Evolutionary conservation across 2,329 filamentous ascomycete species (phyloP).

Genomic region (Calonectria pteridis): DNA sequence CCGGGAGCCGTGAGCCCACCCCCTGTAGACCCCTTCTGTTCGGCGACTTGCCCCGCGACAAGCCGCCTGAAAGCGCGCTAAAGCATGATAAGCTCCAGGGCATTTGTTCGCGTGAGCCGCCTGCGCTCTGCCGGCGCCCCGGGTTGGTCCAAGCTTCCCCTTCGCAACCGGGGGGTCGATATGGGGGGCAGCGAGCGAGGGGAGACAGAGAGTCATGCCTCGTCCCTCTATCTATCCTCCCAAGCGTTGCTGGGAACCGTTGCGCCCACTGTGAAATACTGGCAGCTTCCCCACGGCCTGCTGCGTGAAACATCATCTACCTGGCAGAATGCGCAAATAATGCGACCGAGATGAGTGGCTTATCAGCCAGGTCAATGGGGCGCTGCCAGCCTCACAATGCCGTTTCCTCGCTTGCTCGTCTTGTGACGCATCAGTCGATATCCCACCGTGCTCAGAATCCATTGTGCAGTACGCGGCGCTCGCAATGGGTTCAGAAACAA

Average conservation of each 20-base stretch:
- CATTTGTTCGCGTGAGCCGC: not conserved
- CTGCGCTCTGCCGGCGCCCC: conserved; percentile 8
- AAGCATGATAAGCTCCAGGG: conserved; percentile 13
- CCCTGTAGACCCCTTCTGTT: conserved; percentile 14
- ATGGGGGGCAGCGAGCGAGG: not conserved
- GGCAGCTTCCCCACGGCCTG: not conserved
- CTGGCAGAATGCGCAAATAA: conserved; percentile 23
- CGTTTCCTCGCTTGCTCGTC: not conserved
- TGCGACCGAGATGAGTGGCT: conserved; percentile 39
- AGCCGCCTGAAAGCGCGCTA: conserved; percentile 33
- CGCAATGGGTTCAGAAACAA: not conserved
- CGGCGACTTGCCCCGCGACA: conserved; percentile 24
- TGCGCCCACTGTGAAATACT: not conserved
- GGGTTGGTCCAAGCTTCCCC: conserved; percentile 24
- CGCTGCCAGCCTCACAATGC: conserved; percentile 34
- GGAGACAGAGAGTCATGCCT: conserved; percentile 7
- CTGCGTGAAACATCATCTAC: not conserved
- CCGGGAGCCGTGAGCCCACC: not conserved
- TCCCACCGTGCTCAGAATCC: not conserved
- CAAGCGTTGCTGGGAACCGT: not conserved
- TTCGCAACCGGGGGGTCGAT: conserved; percentile 10
- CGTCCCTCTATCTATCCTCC: conserved; percentile 15
- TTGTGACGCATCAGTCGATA: conserved; percentile 21
- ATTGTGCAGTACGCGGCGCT: conserved; percentile 14
- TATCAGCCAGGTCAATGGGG: conserved; percentile 38